phyloP scores from a whole-genome alignment of 768 basidiomycete genomes.

The Boletus huronensis region DNA sequence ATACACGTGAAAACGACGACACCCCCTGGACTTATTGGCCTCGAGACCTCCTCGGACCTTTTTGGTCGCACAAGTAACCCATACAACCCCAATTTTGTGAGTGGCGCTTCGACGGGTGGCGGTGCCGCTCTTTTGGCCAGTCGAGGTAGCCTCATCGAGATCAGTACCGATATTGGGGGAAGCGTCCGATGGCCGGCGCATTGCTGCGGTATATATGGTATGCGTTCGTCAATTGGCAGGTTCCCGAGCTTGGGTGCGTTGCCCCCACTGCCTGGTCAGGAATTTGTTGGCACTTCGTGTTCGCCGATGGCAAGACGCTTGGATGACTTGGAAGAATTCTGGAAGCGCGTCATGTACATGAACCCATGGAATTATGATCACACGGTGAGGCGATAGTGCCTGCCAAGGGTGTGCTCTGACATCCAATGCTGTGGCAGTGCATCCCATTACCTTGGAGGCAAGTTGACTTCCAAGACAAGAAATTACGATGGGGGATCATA shows the following conservation, averaged over 20 bases:
- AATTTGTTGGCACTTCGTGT: slow-evolving; percentile 35
- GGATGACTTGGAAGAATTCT: slow-evolving; percentile 42
- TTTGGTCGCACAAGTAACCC: slow-evolving; percentile 50
- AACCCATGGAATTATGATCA: slow-evolving; percentile 44
- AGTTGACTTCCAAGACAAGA: slow-evolving; percentile 32
- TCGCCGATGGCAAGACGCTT: slow-evolving; percentile 42
- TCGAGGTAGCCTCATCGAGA: slow-evolving; percentile 43
- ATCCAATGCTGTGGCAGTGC: slow-evolving; percentile 29
- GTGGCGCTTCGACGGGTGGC: slow-evolving; percentile 51
- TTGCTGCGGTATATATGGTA: slow-evolving; percentile 44
- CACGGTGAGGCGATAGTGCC: slow-evolving; percentile 26
- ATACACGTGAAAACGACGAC: slow-evolving; percentile 41
- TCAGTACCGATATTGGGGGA: slow-evolving; percentile 50
- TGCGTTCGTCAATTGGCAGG: slow-evolving; percentile 38
- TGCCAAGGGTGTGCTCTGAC: not conserved
- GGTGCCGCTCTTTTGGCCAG: slow-evolving; percentile 47
- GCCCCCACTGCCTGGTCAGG: slow-evolving; percentile 36
- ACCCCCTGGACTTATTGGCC: slow-evolving; percentile 40
- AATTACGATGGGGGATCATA: slow-evolving; percentile 39
- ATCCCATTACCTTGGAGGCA: slow-evolving; percentile 42
- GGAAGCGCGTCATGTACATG: slow-evolving; percentile 41
- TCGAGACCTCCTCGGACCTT: slow-evolving; percentile 42
- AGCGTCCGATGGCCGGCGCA: slow-evolving; percentile 48
- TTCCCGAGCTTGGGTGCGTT: slow-evolving; percentile 34
- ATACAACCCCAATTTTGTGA: slow-evolving; percentile 38